Base-by-base conservation (phyloP, 1,284 basidiomycete genomes). In the Sutorius eximius region DNA sequence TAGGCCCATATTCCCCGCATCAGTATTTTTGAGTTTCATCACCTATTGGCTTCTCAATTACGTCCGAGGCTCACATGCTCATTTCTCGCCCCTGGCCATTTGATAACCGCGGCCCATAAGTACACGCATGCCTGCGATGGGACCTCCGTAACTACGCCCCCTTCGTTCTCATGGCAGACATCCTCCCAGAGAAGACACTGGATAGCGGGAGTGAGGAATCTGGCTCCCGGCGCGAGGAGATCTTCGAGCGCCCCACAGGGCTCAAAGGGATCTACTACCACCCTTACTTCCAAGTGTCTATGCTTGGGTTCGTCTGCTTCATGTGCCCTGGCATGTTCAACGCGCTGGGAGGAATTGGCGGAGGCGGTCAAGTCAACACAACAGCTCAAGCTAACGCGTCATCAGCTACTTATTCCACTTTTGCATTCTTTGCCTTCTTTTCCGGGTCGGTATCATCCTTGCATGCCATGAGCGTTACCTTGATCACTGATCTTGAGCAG, bases 321-420 rank as follows among this genome's bases (percentile, higher is more conserved):
- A 66, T 69, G 64, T 72, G 70, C 22, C 70, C 67, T 11, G 67
- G 67, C 30, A 69, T 69, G 70, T 69, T 71, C 24, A 69, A 69
- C 27, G 67, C 71, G 11, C 37, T 69, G 10, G 57, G 58, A 29
- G 87, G 87, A 32, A 77, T 91, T 50, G 89, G 88, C 16, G 87
- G 77, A 34, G 87, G 86, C 38, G 88, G 88, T 15, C 84, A 86
- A 71, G 66, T 88, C 45, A 82, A 83, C 60, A 65, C 78, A 20
- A 77, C 73, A 9, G 85, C 80, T 6, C 80, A 79, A 57, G 81
- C 85, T 9, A 89, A 90, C 58, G 78, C 85, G 2, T 83, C 85
- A 61, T 75, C 81, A 4, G 83, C 86, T 8, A 72, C 88, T 22
- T 89, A 90, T 63, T 73, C 86, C 0, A 86, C 85, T 6, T 90